Base-by-base conservation (phyloP, 2,329 filamentous ascomycete species). In the Pseudofabraea citricarpa region DNA sequence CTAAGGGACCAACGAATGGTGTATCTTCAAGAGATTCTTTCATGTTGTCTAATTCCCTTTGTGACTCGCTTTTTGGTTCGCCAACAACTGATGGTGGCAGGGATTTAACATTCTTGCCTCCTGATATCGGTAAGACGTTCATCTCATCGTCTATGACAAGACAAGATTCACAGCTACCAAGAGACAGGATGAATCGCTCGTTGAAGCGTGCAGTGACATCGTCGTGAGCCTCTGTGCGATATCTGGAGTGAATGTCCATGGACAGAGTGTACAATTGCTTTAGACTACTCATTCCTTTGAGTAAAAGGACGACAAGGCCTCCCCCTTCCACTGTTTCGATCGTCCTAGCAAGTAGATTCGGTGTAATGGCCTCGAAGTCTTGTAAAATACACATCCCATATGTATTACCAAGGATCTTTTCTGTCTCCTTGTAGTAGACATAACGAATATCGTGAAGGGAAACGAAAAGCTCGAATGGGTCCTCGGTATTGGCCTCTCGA, bases 391-490 rank as follows among this genome's bases (percentile, higher is more conserved):
- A 96, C 88, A 96, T 96, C 62, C 91, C 91, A 62, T 93, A 98
- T 33, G 93, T 98, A 65, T 97, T 95, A 64, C 93, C 93, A 44
- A 97, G 69, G 61, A 98, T 96, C 74, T 96, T 97, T 60, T 98
- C 93, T 21, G 93, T 97, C 71, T 98, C 93, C 70, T 98, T 98
- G 74, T 98, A 98, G 75, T 95, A 98, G 45, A 93, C 89, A 77
- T 98, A 98, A 66, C 93, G 87, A 64, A 98, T 95, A 66, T 96
- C 90, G 71, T 97, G 87, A 45, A 95, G 82, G 46, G 90, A 93
- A 57, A 97, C 85, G 69, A 97, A 98, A 43, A 97, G 79, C 69
- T 98, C 93, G 71, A 98, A 98, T 0, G 93, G 87, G 63, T 98
- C 93, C 63, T 95, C 89, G 43, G 82, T 79, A 65, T 98, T 95